Evolutionary conservation across 208 protist species (phyloP).

Genomic region (Wallacemonas sp.): DNA sequence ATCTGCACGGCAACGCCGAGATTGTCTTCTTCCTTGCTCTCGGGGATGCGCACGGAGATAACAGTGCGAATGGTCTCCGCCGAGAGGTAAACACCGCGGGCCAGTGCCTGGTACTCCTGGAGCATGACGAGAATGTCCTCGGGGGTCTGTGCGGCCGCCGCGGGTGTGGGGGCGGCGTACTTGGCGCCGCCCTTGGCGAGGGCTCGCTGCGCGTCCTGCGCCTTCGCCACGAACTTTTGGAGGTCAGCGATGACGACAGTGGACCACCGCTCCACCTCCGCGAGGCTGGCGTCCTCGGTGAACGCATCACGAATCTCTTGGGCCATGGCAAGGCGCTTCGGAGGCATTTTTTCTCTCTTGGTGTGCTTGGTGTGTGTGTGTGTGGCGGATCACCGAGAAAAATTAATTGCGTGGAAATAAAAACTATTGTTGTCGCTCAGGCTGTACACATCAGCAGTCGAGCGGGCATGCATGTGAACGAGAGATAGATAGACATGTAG

Average conservation of each 20-base stretch:
- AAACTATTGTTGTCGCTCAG: background rate
- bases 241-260: conserved; percentile 26
- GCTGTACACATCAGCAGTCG: background rate
- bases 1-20: conserved; percentile 82
- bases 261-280: conserved; percentile 53
- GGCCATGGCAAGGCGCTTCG: conserved; percentile 53
- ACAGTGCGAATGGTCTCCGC: conserved; percentile 66
- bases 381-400: background rate
- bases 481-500: conserved; percentile 3
- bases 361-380: background rate
- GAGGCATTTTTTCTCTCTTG: too few relatives aligned
- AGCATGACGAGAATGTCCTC: conserved; percentile 33
- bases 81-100: conserved; percentile 32
- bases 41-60: conserved; percentile 69
- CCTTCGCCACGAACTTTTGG: conserved; percentile 20
- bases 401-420: background rate
- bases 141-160: conserved; percentile 17
- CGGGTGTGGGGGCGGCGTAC: conserved; percentile 10
- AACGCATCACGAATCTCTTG: conserved; percentile 64
- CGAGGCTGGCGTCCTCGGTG: conserved; percentile 43
- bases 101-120: conserved; percentile 43
- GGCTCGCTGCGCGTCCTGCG: conserved; percentile 12
- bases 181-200: conserved; percentile 15
- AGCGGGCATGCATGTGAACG: background rate
- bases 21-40: conserved; percentile 88